phyloP scores from a whole-genome alignment of 768 basidiomycete genomes.

The Boletus rubescentipes region DNA sequence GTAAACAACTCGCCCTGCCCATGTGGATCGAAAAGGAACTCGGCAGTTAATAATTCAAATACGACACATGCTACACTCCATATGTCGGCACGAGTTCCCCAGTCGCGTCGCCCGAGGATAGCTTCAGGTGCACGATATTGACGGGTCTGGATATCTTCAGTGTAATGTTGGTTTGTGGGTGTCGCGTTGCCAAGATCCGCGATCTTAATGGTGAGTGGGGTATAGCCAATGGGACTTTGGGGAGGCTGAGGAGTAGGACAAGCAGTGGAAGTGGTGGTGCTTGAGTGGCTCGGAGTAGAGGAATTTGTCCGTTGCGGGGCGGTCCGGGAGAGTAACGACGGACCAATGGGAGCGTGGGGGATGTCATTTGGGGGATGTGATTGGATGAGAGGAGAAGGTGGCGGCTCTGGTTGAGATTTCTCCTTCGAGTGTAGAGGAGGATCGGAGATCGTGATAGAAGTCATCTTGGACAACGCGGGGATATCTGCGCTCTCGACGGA shows the following conservation, averaged over 20 bases:
- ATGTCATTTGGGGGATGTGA: slow-evolving; percentile 18
- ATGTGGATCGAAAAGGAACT: slow-evolving; percentile 90
- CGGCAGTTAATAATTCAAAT: slow-evolving; percentile 89
- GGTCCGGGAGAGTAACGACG: slow-evolving; percentile 65
- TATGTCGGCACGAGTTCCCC: slow-evolving; percentile 83
- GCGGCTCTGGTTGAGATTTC: not conserved
- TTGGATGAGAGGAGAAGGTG: slow-evolving; percentile 27
- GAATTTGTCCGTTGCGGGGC: slow-evolving; percentile 40
- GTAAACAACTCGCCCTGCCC: slow-evolving; percentile 77
- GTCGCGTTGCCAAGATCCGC: slow-evolving; percentile 95
- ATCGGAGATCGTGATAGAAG: slow-evolving; percentile 23
- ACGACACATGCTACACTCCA: slow-evolving; percentile 92
- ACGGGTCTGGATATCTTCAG: slow-evolving; percentile 95
- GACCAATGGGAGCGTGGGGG: slow-evolving; percentile 33
- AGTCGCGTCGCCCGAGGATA: slow-evolving; percentile 82
- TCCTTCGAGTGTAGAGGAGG: not conserved
- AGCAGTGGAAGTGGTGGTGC: slow-evolving; percentile 19
- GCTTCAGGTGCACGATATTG: slow-evolving; percentile 96
- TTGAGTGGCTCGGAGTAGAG: slow-evolving; percentile 19
- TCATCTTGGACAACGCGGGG: slow-evolving; percentile 37
- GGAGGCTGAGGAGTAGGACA: slow-evolving; percentile 26
- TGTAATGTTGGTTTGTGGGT: slow-evolving; percentile 85
- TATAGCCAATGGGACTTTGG: slow-evolving; percentile 16
- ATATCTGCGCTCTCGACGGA: slow-evolving; percentile 40
- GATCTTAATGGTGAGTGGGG: slow-evolving; percentile 82